Base-by-base conservation (phyloP, 2,329 filamentous ascomycete species). In the Fusarium sp. region DNA sequence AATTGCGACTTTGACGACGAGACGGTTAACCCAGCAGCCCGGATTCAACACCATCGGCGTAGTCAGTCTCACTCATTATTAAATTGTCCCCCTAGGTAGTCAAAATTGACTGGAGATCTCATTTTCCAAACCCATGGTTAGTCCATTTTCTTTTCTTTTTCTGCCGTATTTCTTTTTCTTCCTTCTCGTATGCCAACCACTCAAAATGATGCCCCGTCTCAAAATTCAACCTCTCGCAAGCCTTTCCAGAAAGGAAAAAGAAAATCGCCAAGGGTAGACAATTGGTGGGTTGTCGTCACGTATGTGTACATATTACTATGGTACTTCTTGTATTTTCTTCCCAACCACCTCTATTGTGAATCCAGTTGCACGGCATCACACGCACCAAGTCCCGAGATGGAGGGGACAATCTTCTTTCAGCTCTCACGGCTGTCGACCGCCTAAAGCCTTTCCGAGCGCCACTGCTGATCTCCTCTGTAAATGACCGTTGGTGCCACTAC, bases 381-480 rank as follows among this genome's bases (percentile, higher is more conserved):
- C 26, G 19, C 24, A 13, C 12, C 41, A 36, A 19, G 25, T 26
- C 45, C 12, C 36, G 19, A 34, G 11, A 39, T 31, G 29, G 26
- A 26, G 12, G 24, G 7, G n/a, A 19, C 41, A 24, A 49, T 34
- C 41, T 46, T 35, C 58, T 55, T 55, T 64, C 48, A 64, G 54
- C 54, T 55, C 28, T 13, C 40, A 35, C 40, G 19, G 19, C 19
- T 19, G 24, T 47, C 45, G 39, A 38, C 51, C 43, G 24, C 48
- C 25, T 38, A 58, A 54, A 61, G 44, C 31, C 41, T 38, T 43
- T 60, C 53, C 54, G 38, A 60, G 42, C 47, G 61, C 61, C 61
- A 65, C 61, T 49, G 61, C 52, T 57, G 61, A 65, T 65, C 61
- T 62, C 43, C 45, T 57, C 61, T 65, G 43, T 15, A 56, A 49